Conservation (phyloP, 495 filamentous ascomycete genomes). For the Penicillium maclennaniae region DNA sequence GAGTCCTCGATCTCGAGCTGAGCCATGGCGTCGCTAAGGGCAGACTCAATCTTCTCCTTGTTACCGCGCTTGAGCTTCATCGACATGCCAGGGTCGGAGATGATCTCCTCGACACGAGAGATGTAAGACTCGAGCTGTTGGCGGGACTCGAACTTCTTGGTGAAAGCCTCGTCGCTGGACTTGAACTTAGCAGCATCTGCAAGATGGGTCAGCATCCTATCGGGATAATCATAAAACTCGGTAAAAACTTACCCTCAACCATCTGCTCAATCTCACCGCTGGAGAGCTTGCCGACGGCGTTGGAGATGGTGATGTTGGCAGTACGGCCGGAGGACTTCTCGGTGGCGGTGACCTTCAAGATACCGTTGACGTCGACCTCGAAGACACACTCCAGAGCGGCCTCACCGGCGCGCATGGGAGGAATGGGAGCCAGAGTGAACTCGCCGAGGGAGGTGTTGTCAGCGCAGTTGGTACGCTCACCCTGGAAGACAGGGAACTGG, state of each 20-base stretch:
- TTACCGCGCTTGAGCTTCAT: conserved; percentile 97
- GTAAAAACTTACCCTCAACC: conserved; percentile 67
- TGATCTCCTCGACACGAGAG: conserved; percentile 96
- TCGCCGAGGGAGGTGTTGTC: conserved; percentile 99
- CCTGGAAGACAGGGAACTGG: conserved; percentile 97
- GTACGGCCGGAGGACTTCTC: conserved; percentile 98
- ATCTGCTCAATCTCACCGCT: conserved; percentile 94
- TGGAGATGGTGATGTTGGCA: conserved; percentile 99
- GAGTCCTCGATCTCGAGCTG: conserved; percentile 88
- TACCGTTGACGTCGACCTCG: conserved; percentile 99
- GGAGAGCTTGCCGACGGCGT: conserved; percentile 98
- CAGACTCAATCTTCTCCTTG: conserved; percentile 98
- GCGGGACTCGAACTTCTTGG: conserved; percentile 97
- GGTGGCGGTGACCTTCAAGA: conserved; percentile 98
- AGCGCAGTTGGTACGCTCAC: conserved; percentile 98
- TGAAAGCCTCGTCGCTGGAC: conserved; percentile 94
- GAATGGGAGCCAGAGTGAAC: conserved; percentile 96
- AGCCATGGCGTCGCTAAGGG: conserved; percentile 80
- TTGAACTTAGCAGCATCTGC: conserved; percentile 98
- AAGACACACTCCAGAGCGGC: conserved; percentile 97
- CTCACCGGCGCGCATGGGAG: conserved; percentile 96
- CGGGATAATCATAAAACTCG: neutral
- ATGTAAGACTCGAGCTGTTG: conserved; percentile 99
- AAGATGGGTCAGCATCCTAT: conserved; percentile 14
- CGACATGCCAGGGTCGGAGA: conserved; percentile 92